These are phyloP conservation scores for Fusarium annulatum DNA, from an alignment of 2,329 filamentous ascomycete genomes.

Conservation along the genomic window DNA sequence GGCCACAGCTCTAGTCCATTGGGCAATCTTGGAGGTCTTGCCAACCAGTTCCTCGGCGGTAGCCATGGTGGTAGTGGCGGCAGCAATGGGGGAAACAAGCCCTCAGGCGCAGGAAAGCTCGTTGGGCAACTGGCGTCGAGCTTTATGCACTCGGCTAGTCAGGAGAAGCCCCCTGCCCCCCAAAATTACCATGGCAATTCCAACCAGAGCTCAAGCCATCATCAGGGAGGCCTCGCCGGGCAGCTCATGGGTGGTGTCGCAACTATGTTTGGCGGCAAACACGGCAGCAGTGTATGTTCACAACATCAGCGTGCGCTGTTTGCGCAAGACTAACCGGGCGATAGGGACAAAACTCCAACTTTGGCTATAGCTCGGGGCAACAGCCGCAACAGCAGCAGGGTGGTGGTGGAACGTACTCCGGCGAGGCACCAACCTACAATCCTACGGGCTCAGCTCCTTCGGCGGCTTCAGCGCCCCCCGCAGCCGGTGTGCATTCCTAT, in stretches of 20 bases:
- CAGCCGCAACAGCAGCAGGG: conserved; percentile 43
- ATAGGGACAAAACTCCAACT: conserved; percentile 62
- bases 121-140: conserved; percentile 67
- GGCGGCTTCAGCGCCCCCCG: conserved; percentile 42
- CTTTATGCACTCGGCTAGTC: conserved; percentile 60
- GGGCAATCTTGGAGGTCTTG: conserved; percentile 56
- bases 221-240: conserved; percentile 63
- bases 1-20: conserved; percentile 52
- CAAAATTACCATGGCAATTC: conserved; percentile 64
- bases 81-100: conserved; percentile 51
- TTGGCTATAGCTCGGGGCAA: conserved; percentile 68
- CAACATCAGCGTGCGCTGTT: not conserved
- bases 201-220: conserved; percentile 50
- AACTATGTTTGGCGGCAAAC: conserved; percentile 64
- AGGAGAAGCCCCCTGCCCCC: conserved; percentile 58
- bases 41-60: conserved; percentile 60
- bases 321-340: conserved; percentile 24
- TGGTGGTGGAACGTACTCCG: conserved; percentile 60
- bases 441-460: conserved; percentile 47
- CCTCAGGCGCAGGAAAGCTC: conserved; percentile 62
- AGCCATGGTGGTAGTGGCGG: conserved; percentile 35
- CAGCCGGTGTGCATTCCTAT: conserved; percentile 45
- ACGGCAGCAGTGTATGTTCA: conserved; percentile 49
- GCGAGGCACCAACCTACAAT: conserved; percentile 66
- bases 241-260: conserved; percentile 66